Evolutionary conservation across 2,329 filamentous ascomycete species (phyloP).

Genomic region (Exophiala calicioides): DNA sequence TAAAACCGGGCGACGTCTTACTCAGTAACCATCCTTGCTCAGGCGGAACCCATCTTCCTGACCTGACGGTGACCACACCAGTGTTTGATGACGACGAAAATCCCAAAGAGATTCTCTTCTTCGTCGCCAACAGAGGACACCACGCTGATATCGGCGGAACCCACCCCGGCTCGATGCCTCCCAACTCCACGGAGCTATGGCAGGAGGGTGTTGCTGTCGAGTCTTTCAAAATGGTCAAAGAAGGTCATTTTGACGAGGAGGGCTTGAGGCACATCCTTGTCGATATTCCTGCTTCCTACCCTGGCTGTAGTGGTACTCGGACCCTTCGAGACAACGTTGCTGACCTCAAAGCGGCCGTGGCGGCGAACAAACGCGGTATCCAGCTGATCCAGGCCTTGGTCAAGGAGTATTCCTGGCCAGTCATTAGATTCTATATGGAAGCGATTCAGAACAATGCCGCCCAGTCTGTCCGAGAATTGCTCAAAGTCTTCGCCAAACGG

Average conservation of each 20-base stretch:
- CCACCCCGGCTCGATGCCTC: constrained; percentile 40
- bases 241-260: constrained; percentile 40
- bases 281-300: constrained; percentile 28
- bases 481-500: constrained; percentile 30
- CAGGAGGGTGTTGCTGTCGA: constrained; percentile 52
- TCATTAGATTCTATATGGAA: constrained; percentile 45
- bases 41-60: constrained; percentile 76
- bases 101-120: constrained; percentile 68
- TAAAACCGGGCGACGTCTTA: constrained; percentile 74
- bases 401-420: constrained; percentile 36
- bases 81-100: constrained; percentile 67
- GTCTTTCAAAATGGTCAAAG: constrained; percentile 39
- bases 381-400: constrained; percentile 40
- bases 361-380: constrained; percentile 47
- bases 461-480: constrained; percentile 35
- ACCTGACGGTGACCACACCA: constrained; percentile 75
- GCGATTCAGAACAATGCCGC: constrained; percentile 41
- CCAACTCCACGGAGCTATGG: constrained; percentile 49
- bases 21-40: constrained; percentile 78
- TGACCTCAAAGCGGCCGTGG: constrained; percentile 48
- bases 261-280: constrained; percentile 35
- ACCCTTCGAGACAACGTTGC: constrained; percentile 46
- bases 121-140: constrained; percentile 73
- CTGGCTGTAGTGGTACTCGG: constrained; percentile 18
- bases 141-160: constrained; percentile 62